Base-by-base conservation (phyloP, 2,329 filamentous ascomycete genomes). In the Metarhizium album region DNA sequence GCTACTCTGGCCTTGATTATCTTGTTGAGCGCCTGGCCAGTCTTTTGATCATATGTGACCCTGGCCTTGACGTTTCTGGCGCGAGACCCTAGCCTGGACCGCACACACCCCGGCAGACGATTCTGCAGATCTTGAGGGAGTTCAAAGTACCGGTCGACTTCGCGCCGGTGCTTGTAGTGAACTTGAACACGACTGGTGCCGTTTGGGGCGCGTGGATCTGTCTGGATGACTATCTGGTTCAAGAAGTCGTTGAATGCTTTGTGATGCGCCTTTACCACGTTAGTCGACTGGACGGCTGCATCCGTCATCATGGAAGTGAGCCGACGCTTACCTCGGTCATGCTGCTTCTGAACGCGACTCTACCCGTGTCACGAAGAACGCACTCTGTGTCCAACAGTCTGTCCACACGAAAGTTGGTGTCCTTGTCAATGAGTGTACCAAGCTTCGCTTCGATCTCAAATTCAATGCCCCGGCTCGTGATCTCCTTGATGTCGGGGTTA, bases 361-460 rank as follows among this genome's bases (percentile, higher is more conserved):
- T 76, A 31, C 74, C 72, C 23, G 74, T 77, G 31, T 81, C 76
- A 45, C 74, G 73, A 20, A 95, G 67, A 6, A 94, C 72, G 46
- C 80, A 85, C 63, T 93, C 86, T 1, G 87, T 84, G 22, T 76
- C 67, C 4, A 93, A 75, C 5, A 81, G 80, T 9, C 90, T 68
- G 9, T 77, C 71, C 24, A 90, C 71, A n/a, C 88, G 78, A 45
- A 83, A 74, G 51, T 84, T 80, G 6, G 81, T 86, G 54, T 84
- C 79, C 62, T 81, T 82, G 64, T 88, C 83, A 52, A 91, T 79
- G 14, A 97, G 75, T 24, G 82, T 84, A 18, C 93, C 93, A 46
- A 97, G 74, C 67, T 97, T 97, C 9, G 90, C 93, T 70, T 98
- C 93, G 50, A 98, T 87, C 67, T 98, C 93, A 49, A 96, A 83